phyloP scores from a whole-genome alignment of 257 asterid species.

The Nyctanthes arbortristis region DNA sequence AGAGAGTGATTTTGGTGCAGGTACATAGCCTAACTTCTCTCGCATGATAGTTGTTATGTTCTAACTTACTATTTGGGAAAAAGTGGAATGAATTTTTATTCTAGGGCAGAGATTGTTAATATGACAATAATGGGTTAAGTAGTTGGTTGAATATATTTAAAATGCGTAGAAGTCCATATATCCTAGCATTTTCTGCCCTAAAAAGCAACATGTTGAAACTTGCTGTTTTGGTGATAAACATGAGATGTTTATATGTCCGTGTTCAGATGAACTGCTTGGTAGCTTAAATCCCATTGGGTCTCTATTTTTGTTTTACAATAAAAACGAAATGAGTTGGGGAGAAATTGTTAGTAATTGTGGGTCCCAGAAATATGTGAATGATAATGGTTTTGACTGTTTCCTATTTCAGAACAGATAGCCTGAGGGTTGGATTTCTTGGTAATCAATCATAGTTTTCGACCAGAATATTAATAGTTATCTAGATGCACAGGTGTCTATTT shows the following conservation, averaged over 20 bases:
- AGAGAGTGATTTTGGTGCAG: constrained; percentile 67
- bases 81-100: constrained; percentile 13
- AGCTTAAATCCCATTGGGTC: constrained; percentile 2
- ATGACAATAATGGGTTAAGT: constrained; percentile 16
- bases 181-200: constrained; percentile 3
- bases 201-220: not conserved
- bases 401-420: no score
- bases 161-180: not conserved
- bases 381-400: no score
- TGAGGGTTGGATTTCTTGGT: not conserved
- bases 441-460: not conserved
- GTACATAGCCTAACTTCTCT: constrained; percentile 46
- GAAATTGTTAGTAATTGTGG: no score
- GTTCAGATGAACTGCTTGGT: constrained; percentile 14
- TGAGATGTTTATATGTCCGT: not conserved
- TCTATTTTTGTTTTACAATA: constrained; percentile 2
- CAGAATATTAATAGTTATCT: not conserved
- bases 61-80: not conserved
- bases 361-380: no score
- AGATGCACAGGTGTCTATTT: not conserved
- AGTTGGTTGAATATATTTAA: constrained; percentile 19
- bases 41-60: constrained; percentile 21
- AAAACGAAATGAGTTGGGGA: no score
- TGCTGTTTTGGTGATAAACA: not conserved
- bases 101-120: constrained; percentile 6